Percentiles rank a stretch among this genome's conserved stretches.
These are phyloP conservation scores for Cylindricascospora bacillispora DNA, from an alignment of 1,139 yeast species.

Conservation along the genomic window DNA sequence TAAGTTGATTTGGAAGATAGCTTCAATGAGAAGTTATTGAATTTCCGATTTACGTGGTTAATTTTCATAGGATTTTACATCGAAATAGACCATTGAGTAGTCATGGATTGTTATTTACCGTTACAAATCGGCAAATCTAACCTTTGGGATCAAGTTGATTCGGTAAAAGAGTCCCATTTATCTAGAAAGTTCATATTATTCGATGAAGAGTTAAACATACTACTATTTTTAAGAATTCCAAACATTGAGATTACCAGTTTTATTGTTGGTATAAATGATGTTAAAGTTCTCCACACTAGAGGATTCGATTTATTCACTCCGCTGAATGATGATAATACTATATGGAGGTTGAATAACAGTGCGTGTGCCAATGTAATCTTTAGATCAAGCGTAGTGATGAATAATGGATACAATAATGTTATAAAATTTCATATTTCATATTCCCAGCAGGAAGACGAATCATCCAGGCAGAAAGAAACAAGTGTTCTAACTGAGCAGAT, in stretches of 20 bases:
- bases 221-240: slow-evolving; percentile 5
- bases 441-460: background rate
- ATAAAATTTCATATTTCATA: slow-evolving; percentile 13
- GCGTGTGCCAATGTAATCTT: slow-evolving; percentile 14
- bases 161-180: slow-evolving; percentile 8
- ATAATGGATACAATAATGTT: slow-evolving; percentile 22
- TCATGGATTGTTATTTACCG: slow-evolving; percentile 18
- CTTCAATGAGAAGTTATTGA: no score
- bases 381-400: slow-evolving; percentile 23
- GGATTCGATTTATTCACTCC: slow-evolving; percentile 5
- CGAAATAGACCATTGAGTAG: no score
- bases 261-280: slow-evolving; percentile 21
- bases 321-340: slow-evolving; percentile 2
- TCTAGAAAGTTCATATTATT: slow-evolving; percentile 19
- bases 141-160: slow-evolving; percentile 4
- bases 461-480: background rate
- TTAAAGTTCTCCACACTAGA: slow-evolving; percentile 10
- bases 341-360: slow-evolving; percentile 12
- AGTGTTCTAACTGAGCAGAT: background rate
- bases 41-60: no score
- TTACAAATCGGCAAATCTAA: slow-evolving; percentile 5
- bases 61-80: no score
- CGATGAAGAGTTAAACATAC: slow-evolving; percentile 18
- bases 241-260: slow-evolving; percentile 1
- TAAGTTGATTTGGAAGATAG: no score